Evolutionary conservation across 169 alveolate species (phyloP), one percentile per base, ranked within the genome.

Genomic region (Neospora caninum): DNA sequence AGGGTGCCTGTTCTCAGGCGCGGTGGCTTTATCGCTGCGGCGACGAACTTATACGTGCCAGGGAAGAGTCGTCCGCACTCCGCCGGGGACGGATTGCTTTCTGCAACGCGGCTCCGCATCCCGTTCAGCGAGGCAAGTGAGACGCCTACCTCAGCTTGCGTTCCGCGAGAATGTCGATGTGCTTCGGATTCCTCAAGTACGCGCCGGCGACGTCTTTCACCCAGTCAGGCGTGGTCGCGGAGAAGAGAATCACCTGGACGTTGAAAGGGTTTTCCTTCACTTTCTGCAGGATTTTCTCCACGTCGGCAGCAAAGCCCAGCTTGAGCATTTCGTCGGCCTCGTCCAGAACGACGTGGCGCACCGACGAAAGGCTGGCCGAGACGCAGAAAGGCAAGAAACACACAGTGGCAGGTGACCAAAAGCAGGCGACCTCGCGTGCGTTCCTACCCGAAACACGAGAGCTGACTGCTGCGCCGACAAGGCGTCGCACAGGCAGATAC

Each of bases 271-370:
- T 36, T 16, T 45, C 69, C n/a, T 29, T 27, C 38, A 82, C 82
- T 10, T 7, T 16, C 13, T 42, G 7, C 54, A 93, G 42, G 39
- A 93, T 93, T 34, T 31, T 39, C 86, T 93, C 95, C 27, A 93
- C 91, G 34, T 87, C 93, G 39, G 67, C 94, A 0, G 95, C 93
- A 67, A 93, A 93, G 53, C 95, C 95, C 45, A 93, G 43, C 83
- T 93, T 93, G 31, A 93, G 83, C 95, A 93, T 93, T 43, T 93
- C 95, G 43, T 93, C 95, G 58, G 95, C 95, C 93, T 93, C 95
- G 43, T 93, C 95, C 31, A 93, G 84, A 34, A 93, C 95, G 38
- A 93, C 93, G 80, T 54, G 95, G 0, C 93, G 93, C 43, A 86
- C 87, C 9, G 80, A 45, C 38, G 67, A 38, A 54, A 92, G 80